Evolutionary conservation across 768 basidiomycete genomes (phyloP), one percentile per base, ranked within the genome.

Genomic region (Trametes cubensis): DNA sequence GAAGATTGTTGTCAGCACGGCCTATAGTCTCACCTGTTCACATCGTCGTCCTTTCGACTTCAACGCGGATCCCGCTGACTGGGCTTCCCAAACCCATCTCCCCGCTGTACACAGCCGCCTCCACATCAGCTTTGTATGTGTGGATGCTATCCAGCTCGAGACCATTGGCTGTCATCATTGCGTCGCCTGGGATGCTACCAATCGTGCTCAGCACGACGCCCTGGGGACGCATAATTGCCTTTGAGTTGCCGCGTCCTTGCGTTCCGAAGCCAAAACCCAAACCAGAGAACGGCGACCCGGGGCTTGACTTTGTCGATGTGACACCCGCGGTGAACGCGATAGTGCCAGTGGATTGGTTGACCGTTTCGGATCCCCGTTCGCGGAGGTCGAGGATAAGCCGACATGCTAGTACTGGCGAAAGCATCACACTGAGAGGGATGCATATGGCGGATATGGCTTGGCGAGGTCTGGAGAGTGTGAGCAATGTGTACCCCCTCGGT

Each of bases 361-460:
- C 87, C 8, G 90, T 90, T 70, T 91, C 88, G 0, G 89, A 89
- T 44, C 90, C 89, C 60, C 90, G 86, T 71, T 92, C 88, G 26
- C 88, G 88, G 63, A 92, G 83, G 71, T 92, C 90, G 59, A 92
- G 83, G 71, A 92, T 92, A 41, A 93, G 80, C 61, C 90, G 86
- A 71, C 90, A 92, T 6, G 90, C 90, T 47, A 93, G 82, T 39
- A 93, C 75, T 23, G 90, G 89, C 18, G 85, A 87, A 69, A 93
- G 80, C 89, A 92, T 91, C 18, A 92, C 89, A 68, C 90, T 91
- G 66, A 92, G 78, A 11, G 90, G 90, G 66, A 92, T 92, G 67
- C 90, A 90, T 70, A 92, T 86, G 18, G 90, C 90, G 23, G 90
- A 91, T 65, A 92, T 90, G 21, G 83, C 87, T 74, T 90, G 89